phyloP scores from a whole-genome alignment of 169 alveolate species.

The Eimeria acervulina region DNA sequence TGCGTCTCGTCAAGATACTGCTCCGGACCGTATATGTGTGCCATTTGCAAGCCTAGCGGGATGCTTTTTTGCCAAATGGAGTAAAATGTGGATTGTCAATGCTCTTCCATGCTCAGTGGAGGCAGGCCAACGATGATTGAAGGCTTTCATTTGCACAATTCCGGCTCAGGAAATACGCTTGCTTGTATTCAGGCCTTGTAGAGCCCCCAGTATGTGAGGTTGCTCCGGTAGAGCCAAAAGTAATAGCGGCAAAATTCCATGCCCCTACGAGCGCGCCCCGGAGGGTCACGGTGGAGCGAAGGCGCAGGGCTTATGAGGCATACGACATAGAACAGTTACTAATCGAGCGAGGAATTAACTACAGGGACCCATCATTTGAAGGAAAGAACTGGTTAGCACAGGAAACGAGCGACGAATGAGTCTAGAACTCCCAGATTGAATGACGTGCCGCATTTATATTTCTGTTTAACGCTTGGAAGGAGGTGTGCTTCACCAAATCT shows the following conservation, averaged over 20 bases:
- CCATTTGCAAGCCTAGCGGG: not conserved
- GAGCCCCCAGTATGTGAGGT: constrained; percentile 32
- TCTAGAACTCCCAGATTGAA: not conserved
- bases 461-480: not conserved
- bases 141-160: not conserved
- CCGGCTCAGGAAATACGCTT: not conserved
- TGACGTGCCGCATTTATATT: not conserved
- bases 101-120: not conserved
- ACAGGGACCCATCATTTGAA: constrained; percentile 85
- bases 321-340: constrained; percentile 93
- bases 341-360: constrained; percentile 91
- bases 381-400: constrained; percentile 76
- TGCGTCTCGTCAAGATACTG: not conserved
- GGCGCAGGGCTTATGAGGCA: constrained; percentile 87
- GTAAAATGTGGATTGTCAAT: not conserved
- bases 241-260: constrained; percentile 94
- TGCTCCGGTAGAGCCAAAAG: constrained; percentile 89
- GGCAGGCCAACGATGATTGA: not conserved
- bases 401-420: not conserved
- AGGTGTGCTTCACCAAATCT: not conserved
- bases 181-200: constrained; percentile 19
- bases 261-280: constrained; percentile 96
- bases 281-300: constrained; percentile 94
- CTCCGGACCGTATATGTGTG: not conserved
- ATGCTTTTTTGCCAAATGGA: not conserved